phyloP scores from a whole-genome alignment of 306 rosid species.

The Rosa persica region DNA sequence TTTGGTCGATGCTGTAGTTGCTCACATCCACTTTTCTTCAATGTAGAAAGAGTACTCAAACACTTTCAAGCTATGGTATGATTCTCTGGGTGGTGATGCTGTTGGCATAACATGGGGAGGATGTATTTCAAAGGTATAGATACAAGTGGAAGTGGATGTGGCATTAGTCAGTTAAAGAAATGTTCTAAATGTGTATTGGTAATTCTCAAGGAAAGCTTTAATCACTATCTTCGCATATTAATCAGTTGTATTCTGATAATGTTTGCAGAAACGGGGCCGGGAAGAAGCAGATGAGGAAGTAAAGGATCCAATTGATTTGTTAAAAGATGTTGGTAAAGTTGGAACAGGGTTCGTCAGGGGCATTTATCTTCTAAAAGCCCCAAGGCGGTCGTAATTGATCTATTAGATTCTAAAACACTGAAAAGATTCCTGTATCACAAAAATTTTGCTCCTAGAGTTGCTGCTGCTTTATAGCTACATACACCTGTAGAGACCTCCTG shows the following conservation, averaged over 20 bases:
- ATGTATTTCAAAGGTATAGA: conserved; percentile 60
- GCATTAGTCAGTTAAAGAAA: neutral
- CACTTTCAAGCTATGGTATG: conserved; percentile 79
- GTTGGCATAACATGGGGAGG: conserved; percentile 84
- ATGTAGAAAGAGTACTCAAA: conserved; percentile 61
- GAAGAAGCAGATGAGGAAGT: conserved; percentile 48
- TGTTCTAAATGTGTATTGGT: neutral
- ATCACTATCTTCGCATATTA: neutral
- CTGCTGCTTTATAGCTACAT: neutral
- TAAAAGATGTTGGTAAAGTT: conserved; percentile 62
- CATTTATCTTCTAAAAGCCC: conserved; percentile 64
- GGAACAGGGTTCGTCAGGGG: conserved; percentile 85
- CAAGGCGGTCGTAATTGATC: conserved; percentile 30
- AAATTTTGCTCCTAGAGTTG: neutral
- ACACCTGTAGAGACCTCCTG: neutral
- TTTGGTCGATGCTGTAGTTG: too few species aligned
- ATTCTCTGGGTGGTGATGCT: conserved; percentile 91
- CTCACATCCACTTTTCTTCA: conserved; percentile 20
- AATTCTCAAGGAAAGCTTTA: neutral
- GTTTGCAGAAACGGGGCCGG: conserved; percentile 71
- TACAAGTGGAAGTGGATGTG: neutral
- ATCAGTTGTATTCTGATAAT: conserved; percentile 14
- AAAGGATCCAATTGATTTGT: conserved; percentile 48
- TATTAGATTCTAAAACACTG: neutral
- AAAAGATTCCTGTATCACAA: neutral